phyloP scores from a whole-genome alignment of 768 basidiomycete genomes.

The Serendipita vermifera region DNA sequence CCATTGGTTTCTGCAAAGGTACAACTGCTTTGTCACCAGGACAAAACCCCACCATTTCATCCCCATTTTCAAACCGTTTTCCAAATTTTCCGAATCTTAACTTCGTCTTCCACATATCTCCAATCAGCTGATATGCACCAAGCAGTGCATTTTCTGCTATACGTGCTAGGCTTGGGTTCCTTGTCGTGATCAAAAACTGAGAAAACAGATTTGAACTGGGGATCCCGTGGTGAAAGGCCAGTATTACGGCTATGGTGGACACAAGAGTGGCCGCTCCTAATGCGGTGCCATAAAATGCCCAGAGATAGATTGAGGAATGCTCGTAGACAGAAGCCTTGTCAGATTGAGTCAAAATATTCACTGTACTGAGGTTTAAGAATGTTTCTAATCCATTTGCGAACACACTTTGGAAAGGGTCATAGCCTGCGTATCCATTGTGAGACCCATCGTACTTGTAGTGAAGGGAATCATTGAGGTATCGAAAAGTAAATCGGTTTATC shows the following conservation, averaged over 20 bases:
- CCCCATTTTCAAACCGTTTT: background rate
- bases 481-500: background rate
- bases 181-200: background rate
- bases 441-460: too few relatives aligned
- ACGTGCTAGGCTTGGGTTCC: background rate
- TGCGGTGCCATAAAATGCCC: background rate
- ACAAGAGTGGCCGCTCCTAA: background rate
- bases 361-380: background rate
- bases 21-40: background rate
- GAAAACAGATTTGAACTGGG: background rate
- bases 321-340: background rate
- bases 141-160: background rate
- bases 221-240: background rate
- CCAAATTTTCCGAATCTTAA: background rate
- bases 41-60: background rate
- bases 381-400: background rate
- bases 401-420: background rate
- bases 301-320: background rate
- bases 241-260: background rate
- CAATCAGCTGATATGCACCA: background rate
- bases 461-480: background rate
- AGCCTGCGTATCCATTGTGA: background rate
- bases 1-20: background rate
- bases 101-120: background rate
- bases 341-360: background rate